Percentiles rank a stretch among this genome's conserved stretches.
phyloP scores from a whole-genome alignment of 768 basidiomycete species.

The Lactarius trivialis region DNA sequence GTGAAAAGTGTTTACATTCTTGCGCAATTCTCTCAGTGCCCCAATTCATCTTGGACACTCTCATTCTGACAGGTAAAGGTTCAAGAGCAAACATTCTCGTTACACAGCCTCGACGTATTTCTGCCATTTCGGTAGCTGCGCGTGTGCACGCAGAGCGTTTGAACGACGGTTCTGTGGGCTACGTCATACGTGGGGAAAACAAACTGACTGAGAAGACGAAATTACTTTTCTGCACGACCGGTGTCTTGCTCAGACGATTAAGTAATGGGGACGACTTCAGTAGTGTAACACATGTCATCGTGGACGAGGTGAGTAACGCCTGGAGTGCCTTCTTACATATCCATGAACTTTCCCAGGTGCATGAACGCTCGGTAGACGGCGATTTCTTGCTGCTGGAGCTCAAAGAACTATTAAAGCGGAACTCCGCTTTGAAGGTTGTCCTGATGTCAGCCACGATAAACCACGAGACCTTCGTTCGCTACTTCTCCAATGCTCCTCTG shows the following conservation, averaged over 20 bases:
- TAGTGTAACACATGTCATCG: slow-evolving; percentile 75
- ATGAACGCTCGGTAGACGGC: slow-evolving; percentile 87
- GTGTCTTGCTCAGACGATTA: slow-evolving; percentile 79
- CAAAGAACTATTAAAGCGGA: slow-evolving; percentile 60
- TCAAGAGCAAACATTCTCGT: slow-evolving; percentile 68
- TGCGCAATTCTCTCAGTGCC: slow-evolving; percentile 51
- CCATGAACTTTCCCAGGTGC: slow-evolving; percentile 46
- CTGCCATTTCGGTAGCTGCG: slow-evolving; percentile 82
- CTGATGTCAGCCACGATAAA: slow-evolving; percentile 97
- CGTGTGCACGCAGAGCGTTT: slow-evolving; percentile 79
- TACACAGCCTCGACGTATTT: slow-evolving; percentile 85
- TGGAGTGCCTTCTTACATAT: not conserved
- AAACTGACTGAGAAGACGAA: slow-evolving; percentile 61
- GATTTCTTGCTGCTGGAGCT: slow-evolving; percentile 86
- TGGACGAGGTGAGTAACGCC: slow-evolving; percentile 66
- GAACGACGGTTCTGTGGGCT: slow-evolving; percentile 77
- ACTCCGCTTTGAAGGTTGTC: slow-evolving; percentile 66
- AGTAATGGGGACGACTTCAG: slow-evolving; percentile 65
- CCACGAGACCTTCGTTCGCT: slow-evolving; percentile 73
- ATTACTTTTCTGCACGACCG: slow-evolving; percentile 87
- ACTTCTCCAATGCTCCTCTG: slow-evolving; percentile 77
- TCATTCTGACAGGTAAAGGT: slow-evolving; percentile 57
- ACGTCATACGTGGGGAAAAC: slow-evolving; percentile 83
- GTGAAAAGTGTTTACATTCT: not conserved
- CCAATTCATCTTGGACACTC: slow-evolving; percentile 82